phyloP scores from a whole-genome alignment of 257 asterid genomes.

The Eustoma russellianum region DNA sequence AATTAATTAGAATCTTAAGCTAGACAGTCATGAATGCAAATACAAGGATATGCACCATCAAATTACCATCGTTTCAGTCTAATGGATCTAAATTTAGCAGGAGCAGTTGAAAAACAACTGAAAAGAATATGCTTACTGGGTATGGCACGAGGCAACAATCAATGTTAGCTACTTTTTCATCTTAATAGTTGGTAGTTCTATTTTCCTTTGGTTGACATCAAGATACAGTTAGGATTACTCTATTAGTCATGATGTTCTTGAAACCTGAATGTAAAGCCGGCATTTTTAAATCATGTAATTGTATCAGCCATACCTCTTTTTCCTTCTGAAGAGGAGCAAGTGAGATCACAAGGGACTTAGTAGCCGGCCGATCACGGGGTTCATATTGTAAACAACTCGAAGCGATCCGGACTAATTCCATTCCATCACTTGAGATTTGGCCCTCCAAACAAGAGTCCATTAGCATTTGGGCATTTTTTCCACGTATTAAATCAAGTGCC shows the following conservation, averaged over 20 bases:
- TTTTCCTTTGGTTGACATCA: not conserved
- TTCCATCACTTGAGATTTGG: conserved; percentile 34
- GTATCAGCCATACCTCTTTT: conserved; percentile 19
- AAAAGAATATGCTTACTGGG: too few species aligned
- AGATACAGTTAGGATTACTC: not conserved
- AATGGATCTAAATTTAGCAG: not conserved
- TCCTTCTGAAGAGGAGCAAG: conserved; percentile 33
- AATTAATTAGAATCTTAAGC: not conserved
- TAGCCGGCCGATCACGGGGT: conserved; percentile 39
- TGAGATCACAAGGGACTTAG: conserved; percentile 28
- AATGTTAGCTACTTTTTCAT: too few species aligned
- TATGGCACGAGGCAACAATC: too few species aligned
- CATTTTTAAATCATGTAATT: too few species aligned
- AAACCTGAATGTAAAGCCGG: too few species aligned
- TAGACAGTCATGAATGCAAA: too few species aligned
- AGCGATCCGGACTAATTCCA: conserved; percentile 29
- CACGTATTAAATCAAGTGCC: conserved; percentile 46
- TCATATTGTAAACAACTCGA: conserved; percentile 37
- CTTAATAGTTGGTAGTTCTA: too few species aligned
- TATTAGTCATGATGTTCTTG: too few species aligned
- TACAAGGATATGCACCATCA: not conserved
- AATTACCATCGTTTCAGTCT: not conserved
- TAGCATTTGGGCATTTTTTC: conserved; percentile 30
- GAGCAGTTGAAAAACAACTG: too few species aligned
- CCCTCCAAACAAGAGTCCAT: conserved; percentile 46